Evolutionary conservation across 2,329 filamentous ascomycete genomes (phyloP), one percentile per base, ranked within the genome.

Genomic region (Lecanicillium sp.): DNA sequence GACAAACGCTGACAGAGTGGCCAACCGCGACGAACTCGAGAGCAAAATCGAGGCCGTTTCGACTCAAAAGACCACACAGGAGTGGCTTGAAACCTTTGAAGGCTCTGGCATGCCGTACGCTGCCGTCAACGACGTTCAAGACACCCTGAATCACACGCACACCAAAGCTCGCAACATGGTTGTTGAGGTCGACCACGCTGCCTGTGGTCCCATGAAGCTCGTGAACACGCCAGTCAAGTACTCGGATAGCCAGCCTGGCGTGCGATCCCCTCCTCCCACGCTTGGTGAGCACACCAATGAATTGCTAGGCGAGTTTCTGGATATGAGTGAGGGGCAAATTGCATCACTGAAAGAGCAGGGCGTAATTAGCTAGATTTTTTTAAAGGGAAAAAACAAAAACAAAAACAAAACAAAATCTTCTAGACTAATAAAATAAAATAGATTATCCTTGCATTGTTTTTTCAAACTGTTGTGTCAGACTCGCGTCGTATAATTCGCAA

Each of bases 201-300:
- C 71, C 7, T 96, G 90, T 57, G 92, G 92, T 1, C 75, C 81
- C 1, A 82, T 98, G 46, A 89, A 88, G 62, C 67, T 98, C 54
- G 83, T 98, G 38, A 95, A 94, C 53, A 94, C 88, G 1, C 92
- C 92, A 0, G 81, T 98, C 43, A 98, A 98, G 59, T 94, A 88
- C 59, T 95, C 88, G 5, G 79, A 89, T 48, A 84, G 83, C 18
- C 79, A 74, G 48, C 87, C 89, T 0, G 75, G 78, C 4, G 78
- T 94, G 29, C 72, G 90, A 25, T 82, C 70, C 4, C 75, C 85
- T 18, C 92, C 92, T 14, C 92, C 92, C 1, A 84, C 82, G 7
- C 64, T 98, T 25, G 92, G 89, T 1, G 78, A 95, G 62, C 87
- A 95, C 59, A 95, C 88, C 0, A 70, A 86, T 48, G 84, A 92